phyloP scores from a whole-genome alignment of 495 filamentous ascomycete species.

The Aspergillus homomorphus region DNA sequence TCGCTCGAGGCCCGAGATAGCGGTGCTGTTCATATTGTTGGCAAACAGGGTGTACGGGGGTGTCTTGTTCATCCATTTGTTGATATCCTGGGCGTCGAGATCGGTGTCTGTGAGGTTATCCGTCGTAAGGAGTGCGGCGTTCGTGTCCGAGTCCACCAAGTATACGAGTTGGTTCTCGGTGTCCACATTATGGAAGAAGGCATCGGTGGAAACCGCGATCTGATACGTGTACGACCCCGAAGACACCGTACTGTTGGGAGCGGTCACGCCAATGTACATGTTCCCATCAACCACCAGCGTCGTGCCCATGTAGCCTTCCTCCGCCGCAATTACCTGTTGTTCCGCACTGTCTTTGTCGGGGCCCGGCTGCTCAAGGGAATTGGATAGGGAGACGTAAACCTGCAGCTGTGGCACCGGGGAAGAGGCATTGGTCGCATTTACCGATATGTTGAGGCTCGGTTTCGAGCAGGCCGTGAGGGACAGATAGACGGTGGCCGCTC shows the following conservation, averaged over 20 bases:
- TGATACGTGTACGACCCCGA: constrained; percentile 68
- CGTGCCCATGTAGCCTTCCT: constrained; percentile 55
- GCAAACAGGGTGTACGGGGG: constrained; percentile 79
- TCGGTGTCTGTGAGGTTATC: constrained; percentile 58
- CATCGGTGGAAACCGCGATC: constrained; percentile 78
- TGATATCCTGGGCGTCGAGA: constrained; percentile 35
- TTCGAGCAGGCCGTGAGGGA: constrained; percentile 79
- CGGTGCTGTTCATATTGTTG: constrained; percentile 56
- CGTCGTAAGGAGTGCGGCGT: constrained; percentile 74
- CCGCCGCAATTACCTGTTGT: constrained; percentile 44
- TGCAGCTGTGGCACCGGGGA: constrained; percentile 63
- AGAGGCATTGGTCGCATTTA: constrained; percentile 14
- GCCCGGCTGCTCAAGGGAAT: constrained; percentile 64
- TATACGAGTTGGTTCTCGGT: constrained; percentile 50
- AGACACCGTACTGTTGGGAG: constrained; percentile 58
- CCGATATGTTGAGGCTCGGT: constrained; percentile 49
- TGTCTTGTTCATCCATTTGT: constrained; percentile 53
- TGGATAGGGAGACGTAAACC: constrained; percentile 69
- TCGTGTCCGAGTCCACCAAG: constrained; percentile 76
- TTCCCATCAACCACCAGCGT: constrained; percentile 46
- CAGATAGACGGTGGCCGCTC: constrained; percentile 61
- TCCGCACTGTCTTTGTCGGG: constrained; percentile 44
- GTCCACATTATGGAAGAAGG: constrained; percentile 61
- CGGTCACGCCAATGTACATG: constrained; percentile 72
- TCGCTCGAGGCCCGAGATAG: constrained; percentile 62